Conservation (phyloP, 2,329 filamentous ascomycete genomes). For the Neofusicoccum sp. region DNA sequence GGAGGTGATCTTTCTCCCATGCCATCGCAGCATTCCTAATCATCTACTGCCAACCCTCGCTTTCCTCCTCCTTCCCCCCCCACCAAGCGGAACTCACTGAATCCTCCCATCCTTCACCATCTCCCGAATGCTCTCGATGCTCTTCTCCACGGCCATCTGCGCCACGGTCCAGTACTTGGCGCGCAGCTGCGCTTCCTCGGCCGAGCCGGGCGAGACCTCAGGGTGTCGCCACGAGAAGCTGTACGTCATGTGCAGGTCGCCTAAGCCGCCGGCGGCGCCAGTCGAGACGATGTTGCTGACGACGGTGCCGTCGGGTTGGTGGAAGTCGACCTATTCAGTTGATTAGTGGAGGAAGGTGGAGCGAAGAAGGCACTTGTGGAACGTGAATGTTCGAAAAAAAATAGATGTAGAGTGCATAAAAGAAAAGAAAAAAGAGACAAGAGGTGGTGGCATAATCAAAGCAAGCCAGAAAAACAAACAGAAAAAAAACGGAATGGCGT, state of each 20-base stretch:
- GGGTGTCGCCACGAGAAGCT: conserved; percentile 47
- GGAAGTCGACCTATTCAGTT: conserved; percentile 48
- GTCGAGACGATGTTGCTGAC: conserved; percentile 50
- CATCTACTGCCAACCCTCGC: neutral
- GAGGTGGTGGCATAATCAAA: no score
- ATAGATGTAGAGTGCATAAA: no score
- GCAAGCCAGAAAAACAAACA: neutral
- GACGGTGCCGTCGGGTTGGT: conserved; percentile 45
- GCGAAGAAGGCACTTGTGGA: no score
- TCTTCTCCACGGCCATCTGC: conserved; percentile 46
- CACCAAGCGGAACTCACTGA: conserved; percentile 1
- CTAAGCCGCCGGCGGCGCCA: conserved; percentile 33
- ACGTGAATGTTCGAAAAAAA: no score
- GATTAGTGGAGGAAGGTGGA: no score
- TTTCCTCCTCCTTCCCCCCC: neutral
- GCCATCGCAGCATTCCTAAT: neutral
- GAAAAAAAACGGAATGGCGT: conserved; percentile 20
- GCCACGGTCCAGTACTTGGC: conserved; percentile 35
- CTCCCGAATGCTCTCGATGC: conserved; percentile 46
- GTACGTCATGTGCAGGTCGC: conserved; percentile 45
- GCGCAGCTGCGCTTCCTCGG: conserved; percentile 35
- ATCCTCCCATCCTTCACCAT: conserved; percentile 46
- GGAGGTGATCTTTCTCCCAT: no score
- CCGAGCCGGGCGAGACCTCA: conserved; percentile 38
- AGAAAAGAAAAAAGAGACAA: no score